These are phyloP conservation scores for Trichophyton schoenleinii DNA, from an alignment of 2,329 filamentous ascomycete genomes.

Conservation along the genomic window DNA sequence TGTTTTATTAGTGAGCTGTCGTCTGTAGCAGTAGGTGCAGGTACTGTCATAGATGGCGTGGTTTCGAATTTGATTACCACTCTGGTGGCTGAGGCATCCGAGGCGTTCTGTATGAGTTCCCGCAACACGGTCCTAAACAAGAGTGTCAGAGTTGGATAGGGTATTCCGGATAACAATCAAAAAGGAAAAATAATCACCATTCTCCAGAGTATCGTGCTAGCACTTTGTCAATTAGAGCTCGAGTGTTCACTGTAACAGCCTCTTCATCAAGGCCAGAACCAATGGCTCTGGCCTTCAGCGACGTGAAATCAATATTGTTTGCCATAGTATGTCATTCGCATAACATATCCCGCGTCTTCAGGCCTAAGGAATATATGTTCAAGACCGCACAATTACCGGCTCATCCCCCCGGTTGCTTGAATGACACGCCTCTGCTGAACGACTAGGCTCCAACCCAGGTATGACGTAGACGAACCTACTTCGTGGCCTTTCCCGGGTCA, in stretches of 20 bases:
- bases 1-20: slow-evolving; percentile 67
- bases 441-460: neutral
- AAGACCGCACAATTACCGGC: neutral
- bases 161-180: neutral
- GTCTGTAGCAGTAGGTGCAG: slow-evolving; percentile 53
- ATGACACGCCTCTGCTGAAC: neutral
- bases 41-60: slow-evolving; percentile 64
- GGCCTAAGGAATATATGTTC: neutral
- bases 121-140: slow-evolving; percentile 50
- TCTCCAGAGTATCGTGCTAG: slow-evolving; percentile 92
- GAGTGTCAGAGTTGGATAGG: neutral
- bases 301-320: slow-evolving; percentile 49
- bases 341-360: neutral
- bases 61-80: slow-evolving; percentile 92
- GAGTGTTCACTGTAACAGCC: slow-evolving; percentile 93
- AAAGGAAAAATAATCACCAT: slow-evolving; percentile 50
- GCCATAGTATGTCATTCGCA: slow-evolving; percentile 7
- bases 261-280: slow-evolving; percentile 81
- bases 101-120: slow-evolving; percentile 97
- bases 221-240: slow-evolving; percentile 94
- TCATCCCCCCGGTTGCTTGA: neutral
- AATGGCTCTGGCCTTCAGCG: slow-evolving; percentile 76
- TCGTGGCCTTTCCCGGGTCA: neutral
- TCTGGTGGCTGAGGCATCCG: slow-evolving; percentile 80
- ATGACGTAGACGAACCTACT: neutral